Base-by-base conservation (phyloP, 1,284 basidiomycete species). In the Ustilago hordei region DNA sequence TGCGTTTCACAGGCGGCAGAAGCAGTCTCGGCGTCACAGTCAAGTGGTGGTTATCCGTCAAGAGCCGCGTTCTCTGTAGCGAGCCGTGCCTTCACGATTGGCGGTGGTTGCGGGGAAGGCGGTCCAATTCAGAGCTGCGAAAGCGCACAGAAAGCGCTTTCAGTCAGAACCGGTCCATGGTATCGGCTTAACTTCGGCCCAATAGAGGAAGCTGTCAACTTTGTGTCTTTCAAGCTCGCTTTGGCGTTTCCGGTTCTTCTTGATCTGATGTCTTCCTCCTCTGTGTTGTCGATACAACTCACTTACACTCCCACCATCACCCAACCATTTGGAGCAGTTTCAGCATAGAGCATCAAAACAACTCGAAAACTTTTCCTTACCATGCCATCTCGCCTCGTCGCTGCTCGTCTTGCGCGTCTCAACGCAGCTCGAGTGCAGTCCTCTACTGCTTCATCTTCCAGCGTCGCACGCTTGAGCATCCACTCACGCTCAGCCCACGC, bases 401-500 rank as follows among this genome's bases (percentile, higher is more conserved):
- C 68, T 60, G 58, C 73, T 55, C 68, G 61, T 63, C 58, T 75
- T 55, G 73, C 73, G 50, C 70, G 70, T 61, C 54, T 68, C 70
- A 73, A 68, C 70, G 70, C 58, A 58, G 61, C 61, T 68, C 70
- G 70, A 50, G 45, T 60, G 15, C 58, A 54, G 35, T 43, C 65
- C 4, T 43, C 61, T 3, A 35, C 64, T 35, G 38, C 48, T 48
- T 50, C 58, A 23, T 61, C 69, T 1, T 54, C 63, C n/a, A 58
- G 55, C 32, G 28, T 57, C 13, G 57, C 66, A 38, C 63, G 65
- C 38, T 65, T 68, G 36, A 64, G 55, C 55, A 19, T 65, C 38
- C 43, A 19, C 52, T 55, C 59, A 31, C 48, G 64, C 9, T 52
- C 57, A 9, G 47, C 32, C 23, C 56, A 45, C 3, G 13, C 59